Percentiles rank a stretch among this genome's conserved stretches.
Conservation (phyloP, 768 basidiomycete species). For the Kwoniella newhampshirensis region DNA sequence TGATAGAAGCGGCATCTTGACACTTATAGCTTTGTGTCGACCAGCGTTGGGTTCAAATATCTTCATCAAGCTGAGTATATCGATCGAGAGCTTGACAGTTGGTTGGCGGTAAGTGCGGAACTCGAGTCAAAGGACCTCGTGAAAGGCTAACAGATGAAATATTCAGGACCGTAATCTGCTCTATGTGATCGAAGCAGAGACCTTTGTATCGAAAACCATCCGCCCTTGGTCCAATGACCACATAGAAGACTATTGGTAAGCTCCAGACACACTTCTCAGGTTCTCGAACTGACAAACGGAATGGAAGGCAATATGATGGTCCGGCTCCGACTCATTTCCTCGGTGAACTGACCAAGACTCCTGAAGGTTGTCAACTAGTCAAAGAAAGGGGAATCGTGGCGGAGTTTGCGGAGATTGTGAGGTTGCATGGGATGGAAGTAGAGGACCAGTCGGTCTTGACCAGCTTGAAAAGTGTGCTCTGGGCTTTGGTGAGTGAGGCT, state of each 20-base stretch:
- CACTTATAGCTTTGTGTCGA: slow-evolving; percentile 79
- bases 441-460: slow-evolving; percentile 79
- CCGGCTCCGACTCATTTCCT: slow-evolving; percentile 94
- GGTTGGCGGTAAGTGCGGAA: slow-evolving; percentile 74
- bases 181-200: slow-evolving; percentile 91
- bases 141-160: slow-evolving; percentile 3
- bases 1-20: not conserved
- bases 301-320: slow-evolving; percentile 35
- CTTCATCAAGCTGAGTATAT: slow-evolving; percentile 90
- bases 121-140: not conserved
- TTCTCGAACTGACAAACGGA: not conserved
- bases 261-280: not conserved
- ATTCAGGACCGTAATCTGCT: slow-evolving; percentile 83
- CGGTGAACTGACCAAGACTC: slow-evolving; percentile 95
- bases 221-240: slow-evolving; percentile 40
- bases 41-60: slow-evolving; percentile 86
- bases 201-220: slow-evolving; percentile 65
- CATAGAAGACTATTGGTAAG: slow-evolving; percentile 46
- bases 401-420: slow-evolving; percentile 87
- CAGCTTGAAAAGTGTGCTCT: slow-evolving; percentile 90
- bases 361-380: slow-evolving; percentile 86
- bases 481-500: slow-evolving; percentile 91
- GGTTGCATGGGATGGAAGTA: slow-evolving; percentile 78
- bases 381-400: slow-evolving; percentile 86
- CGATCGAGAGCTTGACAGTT: slow-evolving; percentile 88